These are phyloP conservation scores for Ustilaginoidea virens DNA, from an alignment of 2,329 filamentous ascomycete species.

Conservation along the genomic window DNA sequence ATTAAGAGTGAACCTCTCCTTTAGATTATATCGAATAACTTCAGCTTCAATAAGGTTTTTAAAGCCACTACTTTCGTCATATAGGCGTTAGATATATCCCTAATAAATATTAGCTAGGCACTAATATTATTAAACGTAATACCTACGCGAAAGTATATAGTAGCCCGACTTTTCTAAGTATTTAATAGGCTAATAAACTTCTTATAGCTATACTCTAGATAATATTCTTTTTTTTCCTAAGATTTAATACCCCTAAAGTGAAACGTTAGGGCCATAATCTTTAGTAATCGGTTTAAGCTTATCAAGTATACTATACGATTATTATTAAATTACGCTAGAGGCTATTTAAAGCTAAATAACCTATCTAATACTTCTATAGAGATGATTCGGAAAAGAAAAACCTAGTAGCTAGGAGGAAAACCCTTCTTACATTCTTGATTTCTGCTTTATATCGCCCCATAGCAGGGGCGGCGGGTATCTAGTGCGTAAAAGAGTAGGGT, in stretches of 20 bases:
- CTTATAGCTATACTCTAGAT: not conserved
- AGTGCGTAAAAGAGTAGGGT: too few relatives aligned
- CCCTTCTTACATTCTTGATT: too few relatives aligned
- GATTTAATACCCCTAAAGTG: not conserved
- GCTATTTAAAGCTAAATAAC: too few relatives aligned
- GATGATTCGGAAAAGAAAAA: too few relatives aligned
- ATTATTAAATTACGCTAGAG: too few relatives aligned
- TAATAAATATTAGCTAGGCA: not conserved
- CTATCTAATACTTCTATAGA: too few relatives aligned
- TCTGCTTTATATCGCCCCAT: too few relatives aligned
- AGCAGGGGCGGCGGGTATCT: too few relatives aligned
- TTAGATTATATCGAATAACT: not conserved
- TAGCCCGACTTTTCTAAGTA: not conserved
- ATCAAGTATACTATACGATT: too few relatives aligned
- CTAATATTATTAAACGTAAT: not conserved
- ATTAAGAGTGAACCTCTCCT: not conserved
- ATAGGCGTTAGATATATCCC: not conserved
- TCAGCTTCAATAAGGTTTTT: not conserved
- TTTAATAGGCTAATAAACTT: not conserved
- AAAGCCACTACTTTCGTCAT: not conserved
- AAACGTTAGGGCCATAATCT: not conserved
- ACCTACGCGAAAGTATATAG: not conserved
- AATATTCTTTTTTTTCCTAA: not conserved
- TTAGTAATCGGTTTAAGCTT: not conserved
- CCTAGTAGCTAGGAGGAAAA: too few relatives aligned